phyloP scores from a whole-genome alignment of 345 rosid species.

The Corymbia maculata region DNA sequence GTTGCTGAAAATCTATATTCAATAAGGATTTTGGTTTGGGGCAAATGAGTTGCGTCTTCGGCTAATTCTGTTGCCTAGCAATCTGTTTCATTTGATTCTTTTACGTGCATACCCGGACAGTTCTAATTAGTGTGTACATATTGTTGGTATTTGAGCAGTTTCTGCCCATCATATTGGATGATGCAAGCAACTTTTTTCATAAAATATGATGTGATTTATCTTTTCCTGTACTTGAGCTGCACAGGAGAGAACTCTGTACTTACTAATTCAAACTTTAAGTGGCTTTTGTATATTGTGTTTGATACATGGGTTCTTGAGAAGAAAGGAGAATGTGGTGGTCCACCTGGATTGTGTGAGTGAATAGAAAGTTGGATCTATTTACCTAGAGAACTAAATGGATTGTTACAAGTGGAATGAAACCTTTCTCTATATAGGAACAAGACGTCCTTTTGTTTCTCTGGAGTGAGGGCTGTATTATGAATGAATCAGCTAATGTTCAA shows the following conservation, averaged over 20 bases:
- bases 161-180: neutral
- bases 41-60: neutral
- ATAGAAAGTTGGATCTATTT: neutral
- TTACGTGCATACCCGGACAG: neutral
- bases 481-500: neutral
- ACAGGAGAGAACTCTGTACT: neutral
- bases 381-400: neutral
- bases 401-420: neutral
- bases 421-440: neutral
- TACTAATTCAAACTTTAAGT: neutral
- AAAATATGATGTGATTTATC: neutral
- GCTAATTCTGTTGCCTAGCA: neutral
- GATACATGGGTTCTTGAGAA: neutral
- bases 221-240: neutral
- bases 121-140: neutral
- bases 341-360: neutral
- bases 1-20: neutral
- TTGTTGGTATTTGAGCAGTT: neutral
- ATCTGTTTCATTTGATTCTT: neutral
- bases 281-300: neutral
- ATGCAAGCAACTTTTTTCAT: neutral
- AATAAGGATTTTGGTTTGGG: neutral
- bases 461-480: neutral
- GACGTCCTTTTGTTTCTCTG: neutral
- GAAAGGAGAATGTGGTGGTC: neutral